Evolutionary conservation across 352 stramenopile species (phyloP), one percentile per base, ranked within the genome.

Genomic region (Globisporangium rhizosaccharum): DNA sequence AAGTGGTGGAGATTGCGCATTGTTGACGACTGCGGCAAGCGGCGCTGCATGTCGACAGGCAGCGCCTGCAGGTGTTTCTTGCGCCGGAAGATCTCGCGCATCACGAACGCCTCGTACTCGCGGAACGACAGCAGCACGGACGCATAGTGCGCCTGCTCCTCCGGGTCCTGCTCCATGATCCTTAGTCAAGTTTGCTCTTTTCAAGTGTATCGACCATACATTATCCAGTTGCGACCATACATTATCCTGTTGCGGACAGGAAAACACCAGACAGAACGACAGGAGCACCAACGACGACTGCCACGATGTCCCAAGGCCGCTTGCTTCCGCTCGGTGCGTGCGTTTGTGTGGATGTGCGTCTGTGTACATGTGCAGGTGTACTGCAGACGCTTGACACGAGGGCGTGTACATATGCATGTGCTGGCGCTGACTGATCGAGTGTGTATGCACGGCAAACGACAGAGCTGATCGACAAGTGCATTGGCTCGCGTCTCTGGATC

Each of bases 391-490:
- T 14, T 7, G 37, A 26, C 25, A 48, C 26, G 46, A 39, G 33
- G 3, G 9, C 9, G 1, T 39, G 4, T 12, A 2, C 33, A 11
- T 49, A 46, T 39, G 1, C 12, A 50, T 23, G 25, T 23, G 51
- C n/a, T 33, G 23, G 20, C 30, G 36, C n/a, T 57, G 6, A 25
- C 15, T 12, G 10, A 25, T 12, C 50, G 37, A 52, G 5, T 51
- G 3, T 45, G n/a, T 49, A 6, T 45, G 28, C 51, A 8, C 41
- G 8, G n/a, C 5, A 1, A 55, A 11, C 8, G 11, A 18, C 57
- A 96, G 97, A 99, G 81, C 78, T 99, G 33, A 99, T 99, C 62
- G 97, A 99, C 81, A 99, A 99, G 72, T 99, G 97, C 72, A 99
- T 99, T 63, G 97, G 97, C 51, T 98, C 93, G 17, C 87, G 92